Percentiles rank a stretch among this genome's conserved stretches.
Conservation (phyloP, 805 yeast genomes). For the Phaffomyces antillensis region DNA sequence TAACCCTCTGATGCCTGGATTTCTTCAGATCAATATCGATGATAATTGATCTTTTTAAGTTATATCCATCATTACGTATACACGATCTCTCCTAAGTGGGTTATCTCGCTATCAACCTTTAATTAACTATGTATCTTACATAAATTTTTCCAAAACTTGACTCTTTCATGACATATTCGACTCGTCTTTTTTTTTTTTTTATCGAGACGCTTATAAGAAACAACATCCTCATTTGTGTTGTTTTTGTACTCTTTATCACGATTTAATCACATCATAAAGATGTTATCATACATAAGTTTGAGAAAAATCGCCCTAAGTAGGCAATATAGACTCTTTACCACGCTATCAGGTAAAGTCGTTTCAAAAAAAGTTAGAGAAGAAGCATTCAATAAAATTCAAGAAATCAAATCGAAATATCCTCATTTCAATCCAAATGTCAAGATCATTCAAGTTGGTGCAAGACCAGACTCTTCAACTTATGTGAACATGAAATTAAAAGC, state of each 20-base stretch:
- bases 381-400: constrained; percentile 30
- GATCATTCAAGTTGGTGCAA: constrained; percentile 79
- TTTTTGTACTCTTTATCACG: not conserved
- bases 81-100: too few species aligned
- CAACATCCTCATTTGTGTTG: too few species aligned
- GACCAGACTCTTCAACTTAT: constrained; percentile 89
- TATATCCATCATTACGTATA: too few species aligned
- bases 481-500: constrained; percentile 90
- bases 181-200: too few species aligned
- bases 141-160: too few species aligned
- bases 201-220: too few species aligned
- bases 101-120: too few species aligned
- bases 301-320: constrained; percentile 11
- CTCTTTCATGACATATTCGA: too few species aligned
- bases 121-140: too few species aligned
- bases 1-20: too few species aligned
- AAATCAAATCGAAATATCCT: constrained; percentile 32
- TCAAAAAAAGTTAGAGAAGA: constrained; percentile 39
- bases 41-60: too few species aligned
- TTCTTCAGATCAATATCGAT: too few species aligned
- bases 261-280: not conserved
- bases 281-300: not conserved
- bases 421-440: constrained; percentile 58
- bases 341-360: constrained; percentile 41
- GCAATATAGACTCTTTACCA: constrained; percentile 20